Evolutionary conservation across 2,329 filamentous ascomycete genomes (phyloP), one percentile per base, ranked within the genome.

Genomic region (Taxawa tesnikishii): DNA sequence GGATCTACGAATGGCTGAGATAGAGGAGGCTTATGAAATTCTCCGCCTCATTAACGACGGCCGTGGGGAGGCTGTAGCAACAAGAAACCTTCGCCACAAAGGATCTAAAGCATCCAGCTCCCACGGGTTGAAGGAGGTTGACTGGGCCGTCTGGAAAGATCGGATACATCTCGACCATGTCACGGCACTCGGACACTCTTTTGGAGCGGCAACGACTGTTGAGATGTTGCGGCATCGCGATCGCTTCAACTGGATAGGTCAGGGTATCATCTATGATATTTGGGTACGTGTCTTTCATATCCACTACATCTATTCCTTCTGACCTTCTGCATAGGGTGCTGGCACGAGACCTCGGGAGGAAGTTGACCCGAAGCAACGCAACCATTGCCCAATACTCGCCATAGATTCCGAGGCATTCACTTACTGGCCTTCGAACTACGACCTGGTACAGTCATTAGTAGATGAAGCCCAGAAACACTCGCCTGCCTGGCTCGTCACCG

Each of bases 391-490:
- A 4, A 46, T 80, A 6, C 59, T 81, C 5, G 70, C 68, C 3
- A 73, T 81, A 46, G 77, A 76, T 29, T 72, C 67, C 5, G 76
- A 81, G 50, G 75, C 73, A 0, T 80, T 80, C 54, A 78, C 78
- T 62, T 75, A 79, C 52, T 80, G 75, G 75, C 63, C 68, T 14
- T 59, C 64, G 3, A 81, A 79, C 38, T 77, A 76, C 45, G 55
- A 70, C 25, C 62, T 67, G 21, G 62, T 79, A 7, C 60, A 67
- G 39, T 56, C 60, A 1, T 56, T 80, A 11, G 70, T 73, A 47
- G 54, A 65, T 15, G 73, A 80, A 51, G 68, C 62, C 63, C 65
- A 15, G 59, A 10, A 32, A 8, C 38, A 43, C 5, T 54, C 52
- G 5, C 63, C 62, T 7, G 51, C 61, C 5, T 66, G 60, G 47